Evolutionary conservation across 371 early-diverging fungal genomes (phyloP).

Genomic region (Polyrhizophydium stewartii): DNA sequence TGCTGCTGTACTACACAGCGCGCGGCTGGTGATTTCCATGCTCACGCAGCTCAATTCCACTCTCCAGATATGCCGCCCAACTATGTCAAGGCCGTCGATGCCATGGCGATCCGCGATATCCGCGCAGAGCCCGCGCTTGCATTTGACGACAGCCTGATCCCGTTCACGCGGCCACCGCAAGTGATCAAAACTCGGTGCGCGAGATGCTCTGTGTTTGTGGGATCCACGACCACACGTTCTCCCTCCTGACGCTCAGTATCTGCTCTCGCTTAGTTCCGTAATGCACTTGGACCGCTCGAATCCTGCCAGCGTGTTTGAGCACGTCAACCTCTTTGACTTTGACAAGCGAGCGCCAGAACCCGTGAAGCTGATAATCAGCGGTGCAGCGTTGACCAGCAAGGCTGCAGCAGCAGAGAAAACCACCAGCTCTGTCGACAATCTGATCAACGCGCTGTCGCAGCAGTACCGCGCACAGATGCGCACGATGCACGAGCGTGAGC

Average conservation of each 20-base stretch:
- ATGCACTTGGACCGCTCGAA: not conserved
- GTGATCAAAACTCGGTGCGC: not conserved
- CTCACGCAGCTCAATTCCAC: not conserved
- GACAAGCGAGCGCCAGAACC: not conserved
- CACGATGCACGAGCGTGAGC: not conserved
- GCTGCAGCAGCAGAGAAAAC: no score
- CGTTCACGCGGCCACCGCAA: conserved; percentile 1
- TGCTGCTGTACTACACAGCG: not conserved
- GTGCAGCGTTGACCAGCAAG: no score
- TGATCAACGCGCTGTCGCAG: not conserved
- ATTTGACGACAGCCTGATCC: conserved; percentile 26
- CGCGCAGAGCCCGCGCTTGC: conserved; percentile 22
- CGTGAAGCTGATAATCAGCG: no score
- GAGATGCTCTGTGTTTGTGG: no score
- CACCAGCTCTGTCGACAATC: no score
- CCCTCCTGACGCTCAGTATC: no score
- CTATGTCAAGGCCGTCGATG: conserved; percentile 22
- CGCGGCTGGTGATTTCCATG: not conserved
- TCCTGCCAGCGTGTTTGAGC: conserved; percentile 7
- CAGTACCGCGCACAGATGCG: not conserved
- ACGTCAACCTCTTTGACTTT: conserved; percentile 5
- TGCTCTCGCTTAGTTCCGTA: no score
- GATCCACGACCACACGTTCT: no score
- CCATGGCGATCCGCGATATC: conserved; percentile 4
- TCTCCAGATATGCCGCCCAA: conserved; percentile 30